Percentiles rank a stretch among this genome's conserved stretches.
These are phyloP conservation scores for Hansenula lynferdii DNA, from an alignment of 1,139 yeast species.

Conservation along the genomic window DNA sequence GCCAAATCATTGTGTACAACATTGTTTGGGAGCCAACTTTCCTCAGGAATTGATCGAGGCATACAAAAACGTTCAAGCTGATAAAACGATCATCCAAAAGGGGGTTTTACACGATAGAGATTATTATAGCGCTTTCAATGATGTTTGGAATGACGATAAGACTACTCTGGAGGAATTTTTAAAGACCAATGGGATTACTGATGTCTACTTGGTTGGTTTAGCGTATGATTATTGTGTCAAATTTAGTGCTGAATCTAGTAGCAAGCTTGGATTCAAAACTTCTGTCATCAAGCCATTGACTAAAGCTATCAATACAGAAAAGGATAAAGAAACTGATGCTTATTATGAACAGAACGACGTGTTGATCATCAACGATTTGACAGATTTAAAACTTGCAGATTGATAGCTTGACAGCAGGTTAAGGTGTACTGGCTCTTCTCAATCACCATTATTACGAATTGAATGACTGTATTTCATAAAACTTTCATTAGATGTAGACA, in stretches of 20 bases:
- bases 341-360: constrained; percentile 14
- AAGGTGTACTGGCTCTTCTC: too few species aligned
- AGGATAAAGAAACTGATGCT: constrained; percentile 17
- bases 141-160: constrained; percentile 66
- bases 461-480: too few species aligned
- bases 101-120: constrained; percentile 73
- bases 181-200: constrained; percentile 39
- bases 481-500: too few species aligned
- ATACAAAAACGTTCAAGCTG: constrained; percentile 24
- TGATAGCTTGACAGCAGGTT: too few species aligned
- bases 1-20: constrained; percentile 91
- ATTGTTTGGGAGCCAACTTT: constrained; percentile 59
- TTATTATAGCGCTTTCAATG: constrained; percentile 83
- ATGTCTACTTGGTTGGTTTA: constrained; percentile 73
- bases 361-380: constrained; percentile 10
- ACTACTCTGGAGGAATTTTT: constrained; percentile 60
- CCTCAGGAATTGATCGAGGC: constrained; percentile 40
- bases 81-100: constrained; percentile 47
- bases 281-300: constrained; percentile 53
- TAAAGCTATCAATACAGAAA: constrained; percentile 39
- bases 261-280: constrained; percentile 55
- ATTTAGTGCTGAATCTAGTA: constrained; percentile 69
- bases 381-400: not conserved
- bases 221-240: constrained; percentile 87
- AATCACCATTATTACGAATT: too few species aligned